These are phyloP conservation scores for Pisolithus tinctorius DNA, from an alignment of 768 basidiomycete species.

Conservation along the genomic window DNA sequence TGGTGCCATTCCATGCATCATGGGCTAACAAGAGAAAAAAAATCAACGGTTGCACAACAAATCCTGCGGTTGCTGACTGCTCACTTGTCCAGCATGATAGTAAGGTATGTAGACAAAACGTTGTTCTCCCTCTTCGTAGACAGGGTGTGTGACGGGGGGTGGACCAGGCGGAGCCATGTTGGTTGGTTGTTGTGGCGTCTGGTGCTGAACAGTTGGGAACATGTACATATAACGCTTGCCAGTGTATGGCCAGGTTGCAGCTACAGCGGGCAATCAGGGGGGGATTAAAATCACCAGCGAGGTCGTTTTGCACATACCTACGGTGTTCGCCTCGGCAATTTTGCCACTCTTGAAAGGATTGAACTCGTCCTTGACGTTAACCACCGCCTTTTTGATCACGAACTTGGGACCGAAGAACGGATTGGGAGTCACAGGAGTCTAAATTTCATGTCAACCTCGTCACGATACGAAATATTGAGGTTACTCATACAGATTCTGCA, in stretches of 20 bases:
- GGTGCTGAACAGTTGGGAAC: constrained; percentile 60
- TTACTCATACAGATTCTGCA: constrained; percentile 40
- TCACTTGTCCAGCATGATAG: constrained; percentile 75
- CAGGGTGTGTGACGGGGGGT: constrained; percentile 62
- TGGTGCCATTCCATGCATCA: constrained; percentile 82
- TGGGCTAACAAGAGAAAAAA: constrained; percentile 39
- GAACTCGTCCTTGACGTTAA: constrained; percentile 94
- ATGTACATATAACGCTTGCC: constrained; percentile 80
- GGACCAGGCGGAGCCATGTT: constrained; percentile 64
- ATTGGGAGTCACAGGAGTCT: constrained; percentile 54
- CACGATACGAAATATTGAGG: not conserved
- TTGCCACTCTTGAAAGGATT: constrained; percentile 92
- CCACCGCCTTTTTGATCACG: constrained; percentile 61
- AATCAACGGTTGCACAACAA: not conserved
- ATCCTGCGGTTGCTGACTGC: not conserved
- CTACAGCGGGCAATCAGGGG: constrained; percentile 30
- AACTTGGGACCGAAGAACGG: constrained; percentile 85
- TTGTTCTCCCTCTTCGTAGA: constrained; percentile 74
- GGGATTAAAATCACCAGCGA: not conserved
- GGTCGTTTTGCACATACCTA: constrained; percentile 47
- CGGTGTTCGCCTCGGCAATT: constrained; percentile 64
- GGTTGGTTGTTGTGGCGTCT: constrained; percentile 56
- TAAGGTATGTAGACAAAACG: constrained; percentile 75
- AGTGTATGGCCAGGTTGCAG: constrained; percentile 77
- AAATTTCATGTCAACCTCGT: constrained; percentile 7